Conservation (phyloP, 192 early-diverging fungal genomes). For the Spinellus fusiger region DNA sequence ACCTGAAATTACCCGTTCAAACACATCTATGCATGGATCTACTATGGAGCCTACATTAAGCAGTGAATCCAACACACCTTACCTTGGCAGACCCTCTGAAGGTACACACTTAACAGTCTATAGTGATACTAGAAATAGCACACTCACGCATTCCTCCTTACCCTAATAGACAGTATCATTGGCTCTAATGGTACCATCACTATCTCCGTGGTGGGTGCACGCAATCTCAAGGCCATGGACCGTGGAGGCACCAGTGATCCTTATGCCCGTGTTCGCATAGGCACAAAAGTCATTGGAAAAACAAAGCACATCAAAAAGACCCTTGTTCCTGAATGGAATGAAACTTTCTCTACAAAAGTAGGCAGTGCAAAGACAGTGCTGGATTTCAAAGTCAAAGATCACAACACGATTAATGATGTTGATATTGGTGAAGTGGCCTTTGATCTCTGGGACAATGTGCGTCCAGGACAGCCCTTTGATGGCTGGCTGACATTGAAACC, state of each 20-base stretch:
- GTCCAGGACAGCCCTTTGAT: constrained; percentile 23
- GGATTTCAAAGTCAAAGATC: constrained; percentile 59
- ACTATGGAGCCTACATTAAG: background rate
- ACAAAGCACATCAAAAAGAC: constrained; percentile 68
- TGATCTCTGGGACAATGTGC: constrained; percentile 44
- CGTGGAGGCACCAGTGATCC: constrained; percentile 59
- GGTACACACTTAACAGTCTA: too few species aligned
- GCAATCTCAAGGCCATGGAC: constrained; percentile 42
- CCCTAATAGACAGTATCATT: constrained; percentile 1
- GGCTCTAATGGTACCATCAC: constrained; percentile 34
- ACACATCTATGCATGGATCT: background rate
- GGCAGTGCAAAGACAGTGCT: constrained; percentile 33
- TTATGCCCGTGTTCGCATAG: constrained; percentile 55
- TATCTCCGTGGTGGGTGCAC: constrained; percentile 39
- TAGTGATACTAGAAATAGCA: too few species aligned
- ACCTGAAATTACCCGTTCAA: background rate
- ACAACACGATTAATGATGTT: constrained; percentile 61
- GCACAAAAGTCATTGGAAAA: constrained; percentile 58
- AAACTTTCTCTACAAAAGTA: constrained; percentile 17
- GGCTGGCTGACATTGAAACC: constrained; percentile 30
- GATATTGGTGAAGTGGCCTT: constrained; percentile 59
- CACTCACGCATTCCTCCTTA: too few species aligned
- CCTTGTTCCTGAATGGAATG: constrained; percentile 53
- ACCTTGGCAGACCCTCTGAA: background rate
- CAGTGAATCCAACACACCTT: background rate